Percentiles rank a stretch among this genome's conserved stretches.
These are phyloP conservation scores for Sporothrix schenckii DNA, from an alignment of 2,329 filamentous ascomycete species.

Conservation along the genomic window DNA sequence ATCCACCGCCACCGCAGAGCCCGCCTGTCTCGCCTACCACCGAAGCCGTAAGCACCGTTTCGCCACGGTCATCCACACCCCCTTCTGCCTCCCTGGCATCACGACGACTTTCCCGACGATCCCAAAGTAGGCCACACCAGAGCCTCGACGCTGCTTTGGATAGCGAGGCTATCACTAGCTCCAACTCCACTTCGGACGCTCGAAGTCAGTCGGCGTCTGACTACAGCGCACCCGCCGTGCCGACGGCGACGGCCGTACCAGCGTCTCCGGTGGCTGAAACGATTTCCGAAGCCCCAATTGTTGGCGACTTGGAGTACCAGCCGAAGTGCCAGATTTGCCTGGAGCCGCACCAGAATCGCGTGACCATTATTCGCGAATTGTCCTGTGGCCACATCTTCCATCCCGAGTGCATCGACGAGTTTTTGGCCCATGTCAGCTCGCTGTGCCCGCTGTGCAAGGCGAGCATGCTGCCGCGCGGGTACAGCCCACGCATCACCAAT, in stretches of 20 bases:
- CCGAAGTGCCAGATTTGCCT: slow-evolving; percentile 89
- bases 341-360: slow-evolving; percentile 71
- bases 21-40: slow-evolving; percentile 10
- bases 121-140: slow-evolving; percentile 1
- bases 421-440: slow-evolving; percentile 75
- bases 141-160: slow-evolving; percentile 19
- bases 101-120: slow-evolving; percentile 3
- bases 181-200: background rate
- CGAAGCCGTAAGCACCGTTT: background rate
- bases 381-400: slow-evolving; percentile 94
- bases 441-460: slow-evolving; percentile 91
- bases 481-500: slow-evolving; percentile 74
- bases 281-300: slow-evolving; percentile 24
- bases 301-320: slow-evolving; percentile 61
- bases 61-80: background rate
- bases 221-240: background rate
- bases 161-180: background rate
- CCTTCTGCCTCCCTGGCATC: background rate
- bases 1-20: slow-evolving; percentile 42
- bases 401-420: slow-evolving; percentile 85
- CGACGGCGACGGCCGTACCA: background rate
- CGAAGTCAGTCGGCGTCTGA: slow-evolving; percentile 20
- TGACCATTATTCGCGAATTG: slow-evolving; percentile 78
- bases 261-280: background rate
- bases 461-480: slow-evolving; percentile 71